Percentiles rank a stretch among this genome's conserved stretches.
Evolutionary conservation across 2,329 filamentous ascomycete genomes (phyloP).

Genomic region (Apiospora kogelbergensis): DNA sequence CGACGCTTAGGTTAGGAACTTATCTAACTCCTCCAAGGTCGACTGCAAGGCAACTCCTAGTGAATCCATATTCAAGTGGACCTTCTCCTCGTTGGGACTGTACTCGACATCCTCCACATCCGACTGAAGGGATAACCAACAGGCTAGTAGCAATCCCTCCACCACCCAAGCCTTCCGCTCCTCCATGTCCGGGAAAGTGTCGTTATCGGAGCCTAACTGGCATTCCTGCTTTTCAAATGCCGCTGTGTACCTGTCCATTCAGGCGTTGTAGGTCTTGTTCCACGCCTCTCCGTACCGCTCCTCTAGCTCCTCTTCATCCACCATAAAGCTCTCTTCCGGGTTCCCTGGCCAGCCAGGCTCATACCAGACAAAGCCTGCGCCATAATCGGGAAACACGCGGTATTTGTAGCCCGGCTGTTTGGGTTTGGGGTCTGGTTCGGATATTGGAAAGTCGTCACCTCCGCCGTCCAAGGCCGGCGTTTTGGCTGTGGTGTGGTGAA

Average conservation of each 20-base stretch:
- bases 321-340: background rate
- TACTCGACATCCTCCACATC: constrained; percentile 13
- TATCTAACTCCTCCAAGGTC: too few relatives aligned
- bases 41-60: too few relatives aligned
- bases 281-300: constrained; percentile 9
- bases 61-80: background rate
- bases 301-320: constrained; percentile 5
- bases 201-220: background rate
- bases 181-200: background rate
- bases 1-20: too few relatives aligned
- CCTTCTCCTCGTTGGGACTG: background rate
- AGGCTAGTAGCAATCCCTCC: constrained; percentile 10
- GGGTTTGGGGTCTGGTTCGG: background rate
- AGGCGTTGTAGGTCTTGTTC: constrained; percentile 5
- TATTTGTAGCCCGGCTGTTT: background rate
- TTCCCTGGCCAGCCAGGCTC: background rate
- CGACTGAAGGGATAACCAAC: constrained; percentile 9
- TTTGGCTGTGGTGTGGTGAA: background rate
- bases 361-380: background rate
- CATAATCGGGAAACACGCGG: background rate
- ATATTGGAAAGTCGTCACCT: too few relatives aligned
- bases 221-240: constrained; percentile 5
- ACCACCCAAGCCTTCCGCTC: constrained; percentile 11
- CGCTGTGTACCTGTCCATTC: constrained; percentile 4
- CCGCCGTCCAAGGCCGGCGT: background rate